phyloP scores from a whole-genome alignment of 495 filamentous ascomycete genomes.

The Bathelium albidoporum region DNA sequence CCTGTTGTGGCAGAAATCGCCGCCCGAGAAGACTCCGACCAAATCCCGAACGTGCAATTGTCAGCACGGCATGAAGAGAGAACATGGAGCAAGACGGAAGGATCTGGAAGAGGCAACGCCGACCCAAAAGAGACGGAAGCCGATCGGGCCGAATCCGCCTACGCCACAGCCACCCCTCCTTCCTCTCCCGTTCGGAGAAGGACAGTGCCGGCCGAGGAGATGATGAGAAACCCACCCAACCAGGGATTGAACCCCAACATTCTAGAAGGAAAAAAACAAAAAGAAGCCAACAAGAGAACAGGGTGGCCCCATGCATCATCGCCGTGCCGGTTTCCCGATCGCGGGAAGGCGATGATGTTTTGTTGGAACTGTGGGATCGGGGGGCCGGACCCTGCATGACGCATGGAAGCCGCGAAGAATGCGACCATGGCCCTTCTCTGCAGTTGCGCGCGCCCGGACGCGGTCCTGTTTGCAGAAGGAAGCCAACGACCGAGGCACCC shows the following conservation, averaged over 20 bases:
- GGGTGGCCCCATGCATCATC: no score
- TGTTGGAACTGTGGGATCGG: no score
- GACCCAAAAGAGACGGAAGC: not conserved
- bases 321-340: constrained; percentile 1
- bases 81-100: no score
- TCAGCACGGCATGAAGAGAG: no score
- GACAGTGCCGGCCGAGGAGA: not conserved
- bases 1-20: no score
- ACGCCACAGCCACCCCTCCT: not conserved
- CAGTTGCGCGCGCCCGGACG: no score
- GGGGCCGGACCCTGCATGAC: not conserved
- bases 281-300: not conserved
- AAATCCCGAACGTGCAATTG: no score
- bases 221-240: not conserved
- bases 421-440: no score
- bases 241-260: not conserved
- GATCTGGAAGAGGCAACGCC: no score
- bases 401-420: constrained; percentile 2
- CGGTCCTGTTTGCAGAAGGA: no score
- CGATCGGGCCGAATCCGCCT: not conserved
- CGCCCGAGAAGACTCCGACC: no score
- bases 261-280: not conserved
- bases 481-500: no score
- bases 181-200: not conserved
- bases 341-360: not conserved